Evolutionary conservation across 108 stramenopile genomes (phyloP).

Genomic region (Cyclotella baltica): DNA sequence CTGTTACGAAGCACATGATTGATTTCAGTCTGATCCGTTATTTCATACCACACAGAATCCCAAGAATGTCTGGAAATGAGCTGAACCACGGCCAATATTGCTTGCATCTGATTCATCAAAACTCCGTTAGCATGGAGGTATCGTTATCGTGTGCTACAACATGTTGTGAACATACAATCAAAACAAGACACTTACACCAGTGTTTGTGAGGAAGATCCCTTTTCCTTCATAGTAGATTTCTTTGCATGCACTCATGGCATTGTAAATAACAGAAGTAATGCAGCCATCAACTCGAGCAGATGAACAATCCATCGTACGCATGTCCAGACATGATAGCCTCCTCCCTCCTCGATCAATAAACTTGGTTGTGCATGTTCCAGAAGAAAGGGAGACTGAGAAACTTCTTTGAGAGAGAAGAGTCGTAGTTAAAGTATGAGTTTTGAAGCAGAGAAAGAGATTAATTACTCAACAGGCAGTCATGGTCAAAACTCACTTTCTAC

Average conservation of each 20-base stretch:
- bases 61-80: conserved; percentile 58
- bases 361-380: too few species aligned
- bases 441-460: too few species aligned
- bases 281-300: conserved; percentile 48
- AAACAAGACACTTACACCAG: conserved; percentile 40
- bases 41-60: conserved; percentile 60
- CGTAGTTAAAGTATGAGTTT: too few species aligned
- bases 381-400: too few species aligned
- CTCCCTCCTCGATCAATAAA: conserved; percentile 51
- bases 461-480: too few species aligned
- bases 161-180: too few species aligned
- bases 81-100: conserved; percentile 59
- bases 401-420: too few species aligned
- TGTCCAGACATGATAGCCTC: conserved; percentile 29
- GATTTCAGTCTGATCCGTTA: conserved; percentile 39
- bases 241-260: conserved; percentile 29
- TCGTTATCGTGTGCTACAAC: background rate
- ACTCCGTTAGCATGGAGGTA: background rate
- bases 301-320: conserved; percentile 49
- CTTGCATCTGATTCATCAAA: conserved; percentile 35
- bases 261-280: conserved; percentile 55
- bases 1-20: conserved; percentile 41
- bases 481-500: too few species aligned
- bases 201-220: conserved; percentile 54
- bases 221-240: conserved; percentile 56